Evolutionary conservation across 169 alveolate species (phyloP), one percentile per base, ranked within the genome.

Genomic region (Hammondia hammondi): DNA sequence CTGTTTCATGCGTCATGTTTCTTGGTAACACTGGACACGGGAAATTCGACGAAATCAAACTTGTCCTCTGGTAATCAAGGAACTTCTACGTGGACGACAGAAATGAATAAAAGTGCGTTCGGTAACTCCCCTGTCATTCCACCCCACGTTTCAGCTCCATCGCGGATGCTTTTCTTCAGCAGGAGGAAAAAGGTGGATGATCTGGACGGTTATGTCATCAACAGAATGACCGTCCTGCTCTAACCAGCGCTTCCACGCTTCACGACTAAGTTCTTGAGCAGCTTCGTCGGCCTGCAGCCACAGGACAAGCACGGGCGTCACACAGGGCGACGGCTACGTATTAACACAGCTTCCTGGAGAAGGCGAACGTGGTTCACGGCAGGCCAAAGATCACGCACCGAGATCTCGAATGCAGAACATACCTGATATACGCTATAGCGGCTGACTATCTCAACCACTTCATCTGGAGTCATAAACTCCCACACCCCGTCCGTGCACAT

Each of bases 401-500:
- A 88, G 19, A 48, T 37, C 35, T n/a, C 67, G 0, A 27, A 67
- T 17, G 0, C 77, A 17, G 77, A 27, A 27, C 85, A 45, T 32
- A 88, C 92, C 85, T 88, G 82, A 56, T 56, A 32, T 12, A 67
- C 9, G 81, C 39, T 21, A 39, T 56, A 45, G 67, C 91, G 52
- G 91, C 46, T 29, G 82, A 97, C 96, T 45, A 96, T 91, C 71
- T 96, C 97, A 67, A 97, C 97, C 27, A 98, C 98, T 91, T 97
- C 98, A 70, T 97, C 97, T 14, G 97, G 96, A 21, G 97, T 90
- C n/a, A 97, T 96, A 92, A 97, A 97, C 88, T 97, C 98, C 97
- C 98, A 97, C 19, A 97, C 98, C 9, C 98, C 98, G 92, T 97
- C 98, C 72, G 98, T 95, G 93, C 98, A 97, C 70, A 97, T 94